Conservation (phyloP, 176 grass and related monocot species). For the Avena insularis region DNA sequence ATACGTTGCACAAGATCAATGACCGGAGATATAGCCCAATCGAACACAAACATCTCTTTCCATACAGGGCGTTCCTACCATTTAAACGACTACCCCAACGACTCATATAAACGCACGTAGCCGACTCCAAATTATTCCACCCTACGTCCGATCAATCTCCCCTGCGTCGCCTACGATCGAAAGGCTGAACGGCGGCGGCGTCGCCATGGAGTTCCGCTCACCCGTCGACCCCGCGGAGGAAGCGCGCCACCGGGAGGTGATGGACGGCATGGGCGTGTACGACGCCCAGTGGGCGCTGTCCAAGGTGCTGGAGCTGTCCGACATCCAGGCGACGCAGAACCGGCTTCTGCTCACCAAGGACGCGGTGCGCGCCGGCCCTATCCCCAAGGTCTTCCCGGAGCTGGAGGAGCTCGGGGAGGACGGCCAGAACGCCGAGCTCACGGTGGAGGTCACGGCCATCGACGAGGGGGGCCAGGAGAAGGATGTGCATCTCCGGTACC, state of each 20-base stretch:
- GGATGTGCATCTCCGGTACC: neutral
- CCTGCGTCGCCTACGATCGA: neutral
- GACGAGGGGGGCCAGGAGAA: neutral
- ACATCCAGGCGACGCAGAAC: neutral
- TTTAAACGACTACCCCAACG: slow-evolving; percentile 4
- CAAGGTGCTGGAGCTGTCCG: neutral
- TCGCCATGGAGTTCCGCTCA: neutral
- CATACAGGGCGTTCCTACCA: neutral
- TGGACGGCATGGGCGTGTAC: neutral
- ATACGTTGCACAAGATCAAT: no score
- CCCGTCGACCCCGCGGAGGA: neutral
- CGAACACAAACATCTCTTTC: neutral
- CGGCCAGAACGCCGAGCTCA: neutral
- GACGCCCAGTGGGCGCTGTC: neutral
- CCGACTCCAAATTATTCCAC: neutral
- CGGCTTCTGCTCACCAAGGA: neutral
- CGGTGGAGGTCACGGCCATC: neutral
- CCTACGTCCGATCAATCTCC: neutral
- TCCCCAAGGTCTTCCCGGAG: neutral
- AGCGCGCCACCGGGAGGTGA: neutral
- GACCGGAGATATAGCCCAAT: neutral
- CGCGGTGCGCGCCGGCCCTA: neutral
- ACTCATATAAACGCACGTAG: slow-evolving; percentile 1
- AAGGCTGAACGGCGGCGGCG: neutral
- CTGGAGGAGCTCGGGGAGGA: neutral